phyloP scores from a whole-genome alignment of 2,329 filamentous ascomycete species.

The Colletotrichum tanaceti region DNA sequence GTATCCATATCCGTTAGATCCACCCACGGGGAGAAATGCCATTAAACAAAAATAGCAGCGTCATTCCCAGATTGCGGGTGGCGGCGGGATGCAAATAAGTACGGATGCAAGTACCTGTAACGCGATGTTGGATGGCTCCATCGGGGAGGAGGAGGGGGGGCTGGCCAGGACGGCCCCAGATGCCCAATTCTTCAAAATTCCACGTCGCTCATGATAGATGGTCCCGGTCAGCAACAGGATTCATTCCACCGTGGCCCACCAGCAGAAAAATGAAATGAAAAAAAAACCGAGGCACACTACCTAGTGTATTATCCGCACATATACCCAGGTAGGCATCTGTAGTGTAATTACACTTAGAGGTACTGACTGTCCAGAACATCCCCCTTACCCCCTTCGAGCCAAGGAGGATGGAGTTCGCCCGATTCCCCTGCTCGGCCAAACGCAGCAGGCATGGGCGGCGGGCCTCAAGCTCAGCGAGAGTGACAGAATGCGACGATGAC shows the following conservation, averaged over 20 bases:
- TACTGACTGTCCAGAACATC: too few relatives aligned
- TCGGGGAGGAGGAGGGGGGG: not conserved
- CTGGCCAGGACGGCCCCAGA: conserved; percentile 22
- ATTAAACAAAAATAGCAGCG: conserved; percentile 22
- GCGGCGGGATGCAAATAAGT: conserved; percentile 9
- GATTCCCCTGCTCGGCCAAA: too few relatives aligned
- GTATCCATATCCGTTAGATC: not conserved
- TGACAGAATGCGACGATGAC: conserved; percentile 29
- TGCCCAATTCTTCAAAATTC: conserved; percentile 31
- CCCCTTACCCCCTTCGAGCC: conserved; percentile 7
- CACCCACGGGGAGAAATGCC: not conserved
- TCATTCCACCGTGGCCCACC: not conserved
- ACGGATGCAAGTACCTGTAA: too few relatives aligned
- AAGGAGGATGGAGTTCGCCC: conserved; percentile 21
- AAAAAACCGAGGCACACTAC: too few relatives aligned
- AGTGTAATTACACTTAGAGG: too few relatives aligned
- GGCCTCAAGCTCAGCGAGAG: conserved; percentile 9
- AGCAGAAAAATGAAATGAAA: not conserved
- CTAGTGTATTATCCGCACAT: not conserved
- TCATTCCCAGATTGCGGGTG: conserved; percentile 6
- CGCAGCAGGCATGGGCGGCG: too few relatives aligned
- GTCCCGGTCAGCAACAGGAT: not conserved
- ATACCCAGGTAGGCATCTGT: too few relatives aligned
- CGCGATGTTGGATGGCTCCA: conserved; percentile 12
- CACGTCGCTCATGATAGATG: conserved; percentile 33